Base-by-base conservation (phyloP, 2,329 filamentous ascomycete genomes). In the Aspergillus jensenii region DNA sequence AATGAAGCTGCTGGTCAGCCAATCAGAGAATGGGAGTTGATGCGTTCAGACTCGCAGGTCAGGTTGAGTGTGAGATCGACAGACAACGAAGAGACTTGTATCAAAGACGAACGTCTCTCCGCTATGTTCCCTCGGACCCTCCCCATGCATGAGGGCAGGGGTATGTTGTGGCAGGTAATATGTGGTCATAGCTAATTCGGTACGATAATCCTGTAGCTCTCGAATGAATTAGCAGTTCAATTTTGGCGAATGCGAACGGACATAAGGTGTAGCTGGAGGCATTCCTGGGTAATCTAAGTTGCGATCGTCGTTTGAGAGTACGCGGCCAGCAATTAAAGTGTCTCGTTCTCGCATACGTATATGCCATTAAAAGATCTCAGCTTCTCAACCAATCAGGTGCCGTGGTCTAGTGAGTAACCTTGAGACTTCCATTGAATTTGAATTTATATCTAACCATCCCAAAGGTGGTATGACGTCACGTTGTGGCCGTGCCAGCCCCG, bases 401-500 rank as follows among this genome's bases (percentile, higher is more conserved):
- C 57, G 52, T 65, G 63, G 63, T 65, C 48, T 61, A 66, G 60
- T 66, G 35, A 37, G 35, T 37, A 37, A 37, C 35, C 12, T n/a
- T n/a, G 5, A 37, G 35, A 5, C 6, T 31, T 31, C 27, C 8
- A n/a, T 37, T n/a, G 1, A 15, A 15, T 5, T n/a, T 7, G 5
- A 37, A 37, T 37, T 6, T 37, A 37, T n/a, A 37, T 37, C 35
- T 37, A 37, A 37, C 35, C 15, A 0, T 6, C 1, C 35, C 41
- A 25, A 44, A 44, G 41, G 41, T 25, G 64, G 65, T 67, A 67
- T 61, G 65, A 67, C 64, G 64, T 67, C 55, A 67, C 64, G 65
- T 67, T 67, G 65, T 67, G 65, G 64, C 65, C 64, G 65, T 67
- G 65, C 64, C 63, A 67, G 65, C 64, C 63, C 63, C 60, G 65